Conservation (phyloP, 2,329 filamentous ascomycete genomes). For the Zymoseptoria brevis region DNA sequence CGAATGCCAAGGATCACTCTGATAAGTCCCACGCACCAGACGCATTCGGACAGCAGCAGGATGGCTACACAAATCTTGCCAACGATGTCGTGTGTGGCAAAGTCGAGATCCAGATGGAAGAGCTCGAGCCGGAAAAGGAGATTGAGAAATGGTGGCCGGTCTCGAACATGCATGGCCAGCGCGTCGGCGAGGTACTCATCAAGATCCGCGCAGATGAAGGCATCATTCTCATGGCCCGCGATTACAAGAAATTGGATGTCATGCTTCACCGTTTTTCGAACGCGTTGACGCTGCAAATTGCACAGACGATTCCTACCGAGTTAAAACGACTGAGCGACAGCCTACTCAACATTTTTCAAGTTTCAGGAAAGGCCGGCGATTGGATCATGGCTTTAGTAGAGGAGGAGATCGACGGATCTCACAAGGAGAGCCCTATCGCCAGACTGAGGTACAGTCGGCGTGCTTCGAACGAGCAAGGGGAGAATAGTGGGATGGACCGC, state of each 20-base stretch:
- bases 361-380: slow-evolving; percentile 71
- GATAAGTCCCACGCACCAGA: slow-evolving; percentile 29
- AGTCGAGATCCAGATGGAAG: slow-evolving; percentile 75
- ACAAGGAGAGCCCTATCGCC: slow-evolving; percentile 68
- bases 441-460: slow-evolving; percentile 57
- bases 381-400: slow-evolving; percentile 93
- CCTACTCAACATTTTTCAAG: slow-evolving; percentile 90
- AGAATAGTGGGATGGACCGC: slow-evolving; percentile 5
- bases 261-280: slow-evolving; percentile 78
- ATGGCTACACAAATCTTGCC: slow-evolving; percentile 39
- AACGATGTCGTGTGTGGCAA: slow-evolving; percentile 53
- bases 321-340: slow-evolving; percentile 75
- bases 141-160: slow-evolving; percentile 82
- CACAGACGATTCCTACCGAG: slow-evolving; percentile 67
- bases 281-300: slow-evolving; percentile 76
- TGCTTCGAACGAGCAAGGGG: slow-evolving; percentile 48
- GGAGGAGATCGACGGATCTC: slow-evolving; percentile 90
- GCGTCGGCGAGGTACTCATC: slow-evolving; percentile 76
- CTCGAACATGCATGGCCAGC: slow-evolving; percentile 64
- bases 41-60: slow-evolving; percentile 29
- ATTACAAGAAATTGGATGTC: slow-evolving; percentile 77
- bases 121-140: slow-evolving; percentile 67
- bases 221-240: slow-evolving; percentile 74
- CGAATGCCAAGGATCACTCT: slow-evolving; percentile 28
- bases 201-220: slow-evolving; percentile 79